phyloP scores from a whole-genome alignment of 352 stramenopile species.

The Blastocystis hominis region DNA sequence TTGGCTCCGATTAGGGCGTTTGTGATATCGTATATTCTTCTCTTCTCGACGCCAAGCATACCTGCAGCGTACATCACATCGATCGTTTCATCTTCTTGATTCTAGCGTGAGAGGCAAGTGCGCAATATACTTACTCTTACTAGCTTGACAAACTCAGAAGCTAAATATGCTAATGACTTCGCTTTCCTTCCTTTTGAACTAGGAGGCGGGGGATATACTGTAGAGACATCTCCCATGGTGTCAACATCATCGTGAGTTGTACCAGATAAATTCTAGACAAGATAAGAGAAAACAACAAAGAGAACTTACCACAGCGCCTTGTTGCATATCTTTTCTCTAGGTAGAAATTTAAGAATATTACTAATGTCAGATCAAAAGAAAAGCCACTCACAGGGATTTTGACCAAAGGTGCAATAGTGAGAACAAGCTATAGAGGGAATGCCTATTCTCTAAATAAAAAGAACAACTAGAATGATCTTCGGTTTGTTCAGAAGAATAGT shows the following conservation, averaged over 20 bases:
- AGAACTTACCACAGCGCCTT: no score
- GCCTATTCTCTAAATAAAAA: no score
- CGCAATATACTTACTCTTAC: background rate
- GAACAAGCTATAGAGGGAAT: no score
- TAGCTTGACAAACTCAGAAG: slow-evolving; percentile 41
- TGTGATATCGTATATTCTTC: slow-evolving; percentile 58
- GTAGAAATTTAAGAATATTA: no score
- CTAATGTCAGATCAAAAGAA: no score
- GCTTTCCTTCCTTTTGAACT: slow-evolving; percentile 27
- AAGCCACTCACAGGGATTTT: no score
- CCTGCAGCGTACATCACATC: slow-evolving; percentile 53
- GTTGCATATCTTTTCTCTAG: no score
- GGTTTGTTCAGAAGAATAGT: background rate
- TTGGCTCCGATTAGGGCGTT: slow-evolving; percentile 53
- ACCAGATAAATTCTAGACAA: no score
- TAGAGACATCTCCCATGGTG: background rate
- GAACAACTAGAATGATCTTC: no score
- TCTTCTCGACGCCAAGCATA: slow-evolving; percentile 48
- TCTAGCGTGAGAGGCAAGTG: background rate
- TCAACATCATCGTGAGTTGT: background rate
- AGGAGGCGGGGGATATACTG: background rate
- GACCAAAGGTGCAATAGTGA: no score
- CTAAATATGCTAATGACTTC: slow-evolving; percentile 45
- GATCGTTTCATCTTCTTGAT: slow-evolving; percentile 51
- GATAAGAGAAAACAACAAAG: no score